Evolutionary conservation across 2,329 filamentous ascomycete species (phyloP), one percentile per base, ranked within the genome.

Genomic region (Ophioceras dolichostomum): DNA sequence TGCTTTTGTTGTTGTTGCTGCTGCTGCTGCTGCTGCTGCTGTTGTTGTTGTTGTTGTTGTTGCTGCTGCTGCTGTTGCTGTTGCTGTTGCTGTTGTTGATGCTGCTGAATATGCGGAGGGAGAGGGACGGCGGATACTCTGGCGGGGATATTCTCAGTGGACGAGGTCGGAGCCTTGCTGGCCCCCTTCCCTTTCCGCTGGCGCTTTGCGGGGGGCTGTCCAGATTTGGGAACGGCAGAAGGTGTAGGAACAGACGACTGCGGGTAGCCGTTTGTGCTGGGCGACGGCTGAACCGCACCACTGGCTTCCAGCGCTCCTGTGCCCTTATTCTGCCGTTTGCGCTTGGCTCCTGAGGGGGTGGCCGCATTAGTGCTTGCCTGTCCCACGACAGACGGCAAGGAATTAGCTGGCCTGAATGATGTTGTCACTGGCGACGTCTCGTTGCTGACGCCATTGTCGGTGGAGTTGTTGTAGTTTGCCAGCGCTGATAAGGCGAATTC

Each of bases 161-260:
- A n/a, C n/a, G n/a, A n/a, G n/a, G n/a, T n/a, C n/a, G n/a, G n/a
- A n/a, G n/a, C n/a, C n/a, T 19, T 29, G 24, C 13, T 38, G 8
- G 51, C 31, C 12, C 55, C 53, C 33, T 54, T 59, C 14, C 48
- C 49, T 39, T 61, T 64, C 10, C 58, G 50, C 38, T 59, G 57
- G 21, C 58, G 51, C 40, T 64, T 65, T 2, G 57, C 41, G 29
- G 54, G 46, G 10, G 59, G 56, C 2, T 48, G 41, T n/a, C n/a
- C n/a, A n/a, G n/a, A n/a, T n/a, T n/a, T n/a, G n/a, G n/a, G n/a
- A n/a, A n/a, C n/a, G n/a, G n/a, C n/a, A n/a, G n/a, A n/a, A 26
- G 46, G 41, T 12, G 46, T 40, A 12, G 46, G 45, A 29, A 41
- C 39, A 21, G 40, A 43, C 16, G 49, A 49, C 39, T 19, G 38